Evolutionary conservation across 75 land plant species (phyloP).

Genomic region (Sequoia sempervirens): DNA sequence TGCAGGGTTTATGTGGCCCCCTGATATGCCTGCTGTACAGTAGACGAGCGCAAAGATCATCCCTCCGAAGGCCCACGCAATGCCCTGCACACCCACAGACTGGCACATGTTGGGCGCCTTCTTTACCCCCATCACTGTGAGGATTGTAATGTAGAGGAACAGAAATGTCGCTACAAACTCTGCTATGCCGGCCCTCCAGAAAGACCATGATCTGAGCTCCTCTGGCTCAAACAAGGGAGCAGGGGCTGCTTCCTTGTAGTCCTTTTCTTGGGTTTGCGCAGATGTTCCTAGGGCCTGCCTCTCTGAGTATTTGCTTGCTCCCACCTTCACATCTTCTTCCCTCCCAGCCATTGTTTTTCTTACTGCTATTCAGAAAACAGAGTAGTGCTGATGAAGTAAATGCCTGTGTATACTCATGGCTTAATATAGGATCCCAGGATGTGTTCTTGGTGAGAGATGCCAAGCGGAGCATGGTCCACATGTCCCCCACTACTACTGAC

Average conservation of each 20-base stretch:
- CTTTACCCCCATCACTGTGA: constrained; percentile 35
- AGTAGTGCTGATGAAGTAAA: background rate
- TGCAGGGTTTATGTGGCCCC: constrained; percentile 48
- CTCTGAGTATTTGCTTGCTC: constrained; percentile 46
- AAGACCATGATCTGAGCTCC: constrained; percentile 39
- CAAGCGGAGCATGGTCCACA: background rate
- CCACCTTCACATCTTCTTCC: constrained; percentile 46
- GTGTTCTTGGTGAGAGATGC: background rate
- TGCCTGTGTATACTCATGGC: background rate
- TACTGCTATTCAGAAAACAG: background rate
- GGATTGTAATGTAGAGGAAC: constrained; percentile 42
- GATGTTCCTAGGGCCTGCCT: constrained; percentile 33
- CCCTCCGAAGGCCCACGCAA: constrained; percentile 38
- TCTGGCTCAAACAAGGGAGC: constrained; percentile 28
- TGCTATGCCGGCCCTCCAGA: constrained; percentile 53
- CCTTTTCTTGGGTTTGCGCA: constrained; percentile 23
- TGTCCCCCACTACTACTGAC: background rate
- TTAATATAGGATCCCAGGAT: background rate
- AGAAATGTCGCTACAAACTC: constrained; percentile 45
- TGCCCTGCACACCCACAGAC: constrained; percentile 28
- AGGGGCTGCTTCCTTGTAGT: constrained; percentile 32
- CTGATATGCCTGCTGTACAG: constrained; percentile 45
- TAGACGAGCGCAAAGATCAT: constrained; percentile 46
- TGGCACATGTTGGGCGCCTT: constrained; percentile 8
- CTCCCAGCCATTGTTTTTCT: constrained; percentile 26